Conservation (phyloP, 2,329 filamentous ascomycete genomes). For the Sporothrix mexicana region DNA sequence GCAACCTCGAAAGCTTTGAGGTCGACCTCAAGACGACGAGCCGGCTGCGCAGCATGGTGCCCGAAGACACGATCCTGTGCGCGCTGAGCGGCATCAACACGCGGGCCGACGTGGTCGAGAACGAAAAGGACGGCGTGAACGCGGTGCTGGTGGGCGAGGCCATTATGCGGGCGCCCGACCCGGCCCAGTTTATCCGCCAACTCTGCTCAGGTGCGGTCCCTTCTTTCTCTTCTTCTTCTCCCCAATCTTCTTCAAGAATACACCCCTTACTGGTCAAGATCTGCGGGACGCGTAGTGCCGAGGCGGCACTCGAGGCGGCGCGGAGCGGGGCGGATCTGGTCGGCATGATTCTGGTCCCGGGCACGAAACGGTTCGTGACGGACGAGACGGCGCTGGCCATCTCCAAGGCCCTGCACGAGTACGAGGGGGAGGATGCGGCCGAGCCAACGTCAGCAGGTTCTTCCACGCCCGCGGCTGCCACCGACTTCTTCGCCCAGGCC, state of each 20-base stretch:
- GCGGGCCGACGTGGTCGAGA: constrained; percentile 84
- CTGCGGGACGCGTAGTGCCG: constrained; percentile 84
- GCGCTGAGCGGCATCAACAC: constrained; percentile 93
- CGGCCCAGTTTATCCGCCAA: constrained; percentile 79
- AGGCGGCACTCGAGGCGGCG: constrained; percentile 79
- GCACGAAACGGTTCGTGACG: constrained; percentile 78
- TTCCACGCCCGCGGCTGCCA: constrained; percentile 43
- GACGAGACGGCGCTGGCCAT: constrained; percentile 81
- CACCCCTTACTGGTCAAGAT: constrained; percentile 81
- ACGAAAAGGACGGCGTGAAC: constrained; percentile 86
- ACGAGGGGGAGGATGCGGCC: constrained; percentile 40
- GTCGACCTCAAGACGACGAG: constrained; percentile 93
- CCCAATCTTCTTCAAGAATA: constrained; percentile 41
- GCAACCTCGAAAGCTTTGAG: constrained; percentile 94
- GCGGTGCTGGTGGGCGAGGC: constrained; percentile 95
- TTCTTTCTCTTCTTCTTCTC: neutral
- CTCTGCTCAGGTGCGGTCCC: constrained; percentile 68
- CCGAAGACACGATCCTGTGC: constrained; percentile 84
- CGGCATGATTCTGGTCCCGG: constrained; percentile 88
- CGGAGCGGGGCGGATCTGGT: constrained; percentile 89
- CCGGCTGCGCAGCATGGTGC: constrained; percentile 84
- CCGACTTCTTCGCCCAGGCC: constrained; percentile 68
- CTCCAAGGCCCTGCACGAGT: constrained; percentile 73
- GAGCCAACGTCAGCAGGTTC: constrained; percentile 25
- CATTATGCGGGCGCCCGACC: constrained; percentile 88